Conservation (phyloP, 257 asterid species). For the Ajuga chamaepitys region DNA sequence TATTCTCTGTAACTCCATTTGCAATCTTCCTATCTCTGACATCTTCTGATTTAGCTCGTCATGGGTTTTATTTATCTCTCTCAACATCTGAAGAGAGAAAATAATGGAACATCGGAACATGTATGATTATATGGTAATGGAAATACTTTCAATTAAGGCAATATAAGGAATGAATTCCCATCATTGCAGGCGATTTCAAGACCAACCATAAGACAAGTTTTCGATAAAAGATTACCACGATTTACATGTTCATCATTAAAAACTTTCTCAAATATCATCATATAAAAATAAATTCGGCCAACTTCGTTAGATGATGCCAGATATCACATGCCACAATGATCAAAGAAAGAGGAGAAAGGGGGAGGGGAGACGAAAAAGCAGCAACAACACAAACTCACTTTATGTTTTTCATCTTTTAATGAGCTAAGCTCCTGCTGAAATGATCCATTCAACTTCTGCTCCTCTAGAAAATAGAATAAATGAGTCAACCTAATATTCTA, state of each 20-base stretch:
- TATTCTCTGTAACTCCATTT: conserved; percentile 50
- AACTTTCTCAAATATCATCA: conserved; percentile 1
- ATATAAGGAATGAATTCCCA: not conserved
- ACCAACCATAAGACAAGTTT: not conserved
- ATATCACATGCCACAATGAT: conserved; percentile 1
- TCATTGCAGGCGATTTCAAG: not conserved
- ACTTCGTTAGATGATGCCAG: not conserved
- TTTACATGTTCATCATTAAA: not conserved
- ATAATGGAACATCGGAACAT: not conserved
- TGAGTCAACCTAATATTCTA: conserved; percentile 31
- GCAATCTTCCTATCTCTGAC: conserved; percentile 54
- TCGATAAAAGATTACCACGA: not conserved
- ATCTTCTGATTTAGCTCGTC: conserved; percentile 62
- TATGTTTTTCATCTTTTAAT: conserved; percentile 50
- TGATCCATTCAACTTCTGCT: conserved; percentile 63
- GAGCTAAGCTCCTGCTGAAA: conserved; percentile 68
- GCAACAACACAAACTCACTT: conserved; percentile 45
- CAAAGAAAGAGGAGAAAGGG: not conserved
- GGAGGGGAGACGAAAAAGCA: not conserved
- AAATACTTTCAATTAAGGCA: not conserved
- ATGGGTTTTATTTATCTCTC: conserved; percentile 42
- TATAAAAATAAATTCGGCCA: not conserved
- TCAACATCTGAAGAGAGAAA: conserved; percentile 40
- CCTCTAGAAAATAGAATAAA: conserved; percentile 50
- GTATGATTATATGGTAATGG: not conserved